phyloP scores from a whole-genome alignment of 805 yeast genomes.

The Saturnispora hagleri region DNA sequence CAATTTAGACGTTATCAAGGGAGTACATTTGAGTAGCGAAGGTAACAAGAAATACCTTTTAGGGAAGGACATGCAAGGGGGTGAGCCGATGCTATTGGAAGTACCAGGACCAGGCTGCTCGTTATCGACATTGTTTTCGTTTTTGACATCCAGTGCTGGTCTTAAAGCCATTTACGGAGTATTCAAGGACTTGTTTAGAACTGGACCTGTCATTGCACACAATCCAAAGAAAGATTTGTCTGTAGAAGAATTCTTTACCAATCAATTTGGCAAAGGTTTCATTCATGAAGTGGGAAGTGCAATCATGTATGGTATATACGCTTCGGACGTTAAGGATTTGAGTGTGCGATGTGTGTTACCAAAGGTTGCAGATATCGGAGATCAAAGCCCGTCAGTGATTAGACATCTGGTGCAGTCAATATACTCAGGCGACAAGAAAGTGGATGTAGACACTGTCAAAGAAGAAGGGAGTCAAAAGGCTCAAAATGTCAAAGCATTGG shows the following conservation, averaged over 20 bases:
- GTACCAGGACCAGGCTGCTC: slow-evolving; percentile 36
- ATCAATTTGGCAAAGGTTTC: slow-evolving; percentile 59
- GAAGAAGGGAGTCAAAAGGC: slow-evolving; percentile 9
- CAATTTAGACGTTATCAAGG: slow-evolving; percentile 41
- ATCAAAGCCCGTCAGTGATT: slow-evolving; percentile 48
- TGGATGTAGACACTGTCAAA: neutral
- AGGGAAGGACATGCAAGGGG: slow-evolving; percentile 18
- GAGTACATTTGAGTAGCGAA: slow-evolving; percentile 44
- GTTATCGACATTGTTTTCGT: slow-evolving; percentile 24
- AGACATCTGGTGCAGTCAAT: slow-evolving; percentile 24
- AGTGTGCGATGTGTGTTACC: slow-evolving; percentile 59
- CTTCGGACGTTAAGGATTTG: slow-evolving; percentile 63
- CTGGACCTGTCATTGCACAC: neutral
- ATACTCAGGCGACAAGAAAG: slow-evolving; percentile 17
- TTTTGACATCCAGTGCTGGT: slow-evolving; percentile 18
- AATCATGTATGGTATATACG: slow-evolving; percentile 80
- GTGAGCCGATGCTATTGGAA: slow-evolving; percentile 36
- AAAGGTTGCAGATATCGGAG: slow-evolving; percentile 47
- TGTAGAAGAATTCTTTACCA: slow-evolving; percentile 48
- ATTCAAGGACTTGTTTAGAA: slow-evolving; percentile 5
- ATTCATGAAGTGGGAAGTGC: slow-evolving; percentile 66
- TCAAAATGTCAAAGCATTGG: slow-evolving; percentile 21
- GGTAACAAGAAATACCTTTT: slow-evolving; percentile 70
- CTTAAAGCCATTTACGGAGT: slow-evolving; percentile 4
- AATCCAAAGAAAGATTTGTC: slow-evolving; percentile 6